phyloP scores from a whole-genome alignment of 108 stramenopile genomes.

The Skeletonema potamos region DNA sequence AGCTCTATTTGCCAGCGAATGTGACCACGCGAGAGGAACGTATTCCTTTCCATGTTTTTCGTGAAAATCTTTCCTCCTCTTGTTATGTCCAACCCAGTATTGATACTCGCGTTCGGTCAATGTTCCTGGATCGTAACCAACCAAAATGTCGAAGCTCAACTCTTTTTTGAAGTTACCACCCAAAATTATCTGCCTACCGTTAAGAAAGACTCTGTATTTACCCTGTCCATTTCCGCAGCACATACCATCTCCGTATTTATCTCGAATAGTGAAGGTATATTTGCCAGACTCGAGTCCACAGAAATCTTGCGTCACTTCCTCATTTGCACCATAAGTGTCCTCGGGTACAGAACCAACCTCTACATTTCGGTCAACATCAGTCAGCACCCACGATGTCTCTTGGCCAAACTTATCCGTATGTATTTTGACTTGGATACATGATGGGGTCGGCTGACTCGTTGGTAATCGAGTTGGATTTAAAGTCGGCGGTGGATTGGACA shows the following conservation, averaged over 20 bases:
- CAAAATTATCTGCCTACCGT: constrained; percentile 24
- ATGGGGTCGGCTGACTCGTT: neutral
- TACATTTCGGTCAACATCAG: neutral
- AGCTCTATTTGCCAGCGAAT: constrained; percentile 26
- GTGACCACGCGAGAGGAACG: constrained; percentile 40
- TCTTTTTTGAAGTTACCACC: constrained; percentile 1
- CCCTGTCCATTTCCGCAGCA: constrained; percentile 40
- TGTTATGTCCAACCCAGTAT: constrained; percentile 43
- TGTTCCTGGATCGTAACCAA: constrained; percentile 33
- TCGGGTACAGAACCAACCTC: neutral
- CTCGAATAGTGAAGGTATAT: constrained; percentile 9
- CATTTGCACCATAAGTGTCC: neutral
- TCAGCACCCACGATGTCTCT: neutral
- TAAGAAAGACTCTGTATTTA: constrained; percentile 18
- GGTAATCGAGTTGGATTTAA: neutral
- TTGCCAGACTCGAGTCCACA: neutral
- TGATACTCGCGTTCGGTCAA: constrained; percentile 33
- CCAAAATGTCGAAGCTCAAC: constrained; percentile 16
- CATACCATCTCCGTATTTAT: constrained; percentile 48
- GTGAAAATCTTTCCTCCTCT: constrained; percentile 27
- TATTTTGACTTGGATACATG: neutral
- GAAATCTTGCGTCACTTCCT: neutral
- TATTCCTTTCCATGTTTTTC: constrained; percentile 13
- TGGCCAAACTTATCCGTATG: constrained; percentile 3
- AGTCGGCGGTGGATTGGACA: neutral